These are phyloP conservation scores for Circinella umbellata DNA, from an alignment of 371 early-diverging fungal species.

Conservation along the genomic window DNA sequence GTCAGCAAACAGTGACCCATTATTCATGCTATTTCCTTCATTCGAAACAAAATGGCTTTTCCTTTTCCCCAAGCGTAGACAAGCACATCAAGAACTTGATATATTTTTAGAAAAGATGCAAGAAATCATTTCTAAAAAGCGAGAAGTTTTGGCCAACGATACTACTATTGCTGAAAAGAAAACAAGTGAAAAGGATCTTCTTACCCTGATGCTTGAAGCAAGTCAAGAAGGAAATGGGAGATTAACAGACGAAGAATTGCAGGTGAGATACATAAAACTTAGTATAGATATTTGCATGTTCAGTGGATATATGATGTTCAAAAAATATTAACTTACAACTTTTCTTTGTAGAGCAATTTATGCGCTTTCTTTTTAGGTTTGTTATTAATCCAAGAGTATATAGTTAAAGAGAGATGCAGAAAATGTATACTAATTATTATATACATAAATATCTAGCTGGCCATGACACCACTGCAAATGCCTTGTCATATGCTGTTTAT, in stretches of 20 bases:
- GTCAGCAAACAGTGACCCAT: slow-evolving; percentile 13
- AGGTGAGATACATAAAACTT: slow-evolving; percentile 7
- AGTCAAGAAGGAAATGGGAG: slow-evolving; percentile 31
- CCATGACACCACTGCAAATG: slow-evolving; percentile 54
- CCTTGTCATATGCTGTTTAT: slow-evolving; percentile 29
- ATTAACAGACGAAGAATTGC: slow-evolving; percentile 43
- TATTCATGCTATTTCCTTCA: slow-evolving; percentile 25
- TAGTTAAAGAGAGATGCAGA: background rate
- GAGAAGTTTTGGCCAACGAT: background rate
- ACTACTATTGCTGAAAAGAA: slow-evolving; percentile 15
- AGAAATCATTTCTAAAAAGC: slow-evolving; percentile 5
- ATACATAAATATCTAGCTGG: slow-evolving; percentile 36
- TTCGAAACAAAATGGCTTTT: slow-evolving; percentile 22
- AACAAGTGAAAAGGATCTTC: slow-evolving; percentile 44
- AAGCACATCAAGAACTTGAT: slow-evolving; percentile 13
- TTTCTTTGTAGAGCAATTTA: slow-evolving; percentile 20
- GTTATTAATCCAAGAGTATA: background rate
- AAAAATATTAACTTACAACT: too few species aligned
- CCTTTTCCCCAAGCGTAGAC: slow-evolving; percentile 28
- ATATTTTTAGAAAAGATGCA: slow-evolving; percentile 14
- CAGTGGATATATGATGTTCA: too few species aligned
- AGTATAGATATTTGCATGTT: too few species aligned
- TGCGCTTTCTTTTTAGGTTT: slow-evolving; percentile 21
- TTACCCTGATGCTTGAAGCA: slow-evolving; percentile 60
- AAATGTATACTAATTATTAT: background rate